Percentiles rank a stretch among this genome's conserved stretches.
These are phyloP conservation scores for Candida silvatica DNA, from an alignment of 805 yeast genomes.

Conservation along the genomic window DNA sequence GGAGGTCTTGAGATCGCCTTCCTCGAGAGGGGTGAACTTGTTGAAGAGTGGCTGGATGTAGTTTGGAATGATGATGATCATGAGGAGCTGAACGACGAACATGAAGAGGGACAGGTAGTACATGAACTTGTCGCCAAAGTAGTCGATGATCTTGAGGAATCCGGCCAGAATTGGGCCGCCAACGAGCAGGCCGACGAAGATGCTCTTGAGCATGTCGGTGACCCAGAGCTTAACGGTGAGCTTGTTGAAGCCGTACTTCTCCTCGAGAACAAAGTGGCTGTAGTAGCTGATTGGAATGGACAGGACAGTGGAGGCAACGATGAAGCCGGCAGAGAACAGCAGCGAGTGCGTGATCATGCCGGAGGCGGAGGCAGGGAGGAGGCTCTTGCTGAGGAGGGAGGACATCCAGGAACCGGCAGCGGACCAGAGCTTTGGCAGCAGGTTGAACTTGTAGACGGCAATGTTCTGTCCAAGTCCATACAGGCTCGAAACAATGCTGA, in stretches of 20 bases:
- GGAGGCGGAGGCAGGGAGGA: slow-evolving; percentile 23
- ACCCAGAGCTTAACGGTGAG: slow-evolving; percentile 66
- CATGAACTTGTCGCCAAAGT: slow-evolving; percentile 74
- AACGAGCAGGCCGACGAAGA: slow-evolving; percentile 42
- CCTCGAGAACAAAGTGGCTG: slow-evolving; percentile 81
- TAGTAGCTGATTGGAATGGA: slow-evolving; percentile 68
- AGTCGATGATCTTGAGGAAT: slow-evolving; percentile 72
- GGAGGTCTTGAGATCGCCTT: slow-evolving; percentile 76
- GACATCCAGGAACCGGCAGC: slow-evolving; percentile 29
- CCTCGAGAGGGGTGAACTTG: slow-evolving; percentile 81
- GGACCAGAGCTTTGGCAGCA: slow-evolving; percentile 58
- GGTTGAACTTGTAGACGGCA: slow-evolving; percentile 47
- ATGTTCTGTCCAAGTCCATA: slow-evolving; percentile 48
- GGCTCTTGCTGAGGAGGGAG: slow-evolving; percentile 16
- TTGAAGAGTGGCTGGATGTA: slow-evolving; percentile 90
- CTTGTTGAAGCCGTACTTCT: slow-evolving; percentile 89
- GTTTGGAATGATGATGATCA: slow-evolving; percentile 72
- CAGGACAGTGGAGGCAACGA: slow-evolving; percentile 40
- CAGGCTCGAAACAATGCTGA: slow-evolving; percentile 48
- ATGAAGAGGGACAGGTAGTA: slow-evolving; percentile 70
- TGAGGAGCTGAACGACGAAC: slow-evolving; percentile 60
- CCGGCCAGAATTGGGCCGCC: slow-evolving; percentile 70
- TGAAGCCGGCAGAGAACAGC: slow-evolving; percentile 46
- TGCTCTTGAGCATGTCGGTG: slow-evolving; percentile 58
- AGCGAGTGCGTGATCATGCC: slow-evolving; percentile 69